Conservation (phyloP, 371 early-diverging fungal species). For the Mucor circinelloides region DNA sequence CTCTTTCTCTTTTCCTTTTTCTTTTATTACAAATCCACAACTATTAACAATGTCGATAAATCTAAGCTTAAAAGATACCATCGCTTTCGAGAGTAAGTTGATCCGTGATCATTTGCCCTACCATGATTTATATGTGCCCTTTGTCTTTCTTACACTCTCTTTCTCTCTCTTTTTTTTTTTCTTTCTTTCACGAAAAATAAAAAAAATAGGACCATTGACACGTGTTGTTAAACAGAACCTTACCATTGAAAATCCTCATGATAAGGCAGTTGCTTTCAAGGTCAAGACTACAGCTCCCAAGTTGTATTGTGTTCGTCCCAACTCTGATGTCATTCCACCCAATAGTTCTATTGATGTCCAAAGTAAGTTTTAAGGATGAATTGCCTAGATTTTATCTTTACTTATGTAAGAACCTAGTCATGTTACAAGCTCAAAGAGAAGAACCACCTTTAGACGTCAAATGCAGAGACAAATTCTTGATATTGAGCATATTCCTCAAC, state of each 20-base stretch:
- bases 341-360: conserved; percentile 63
- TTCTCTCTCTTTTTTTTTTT: too few species aligned
- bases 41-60: conserved; percentile 22
- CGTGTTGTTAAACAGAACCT: conserved; percentile 55
- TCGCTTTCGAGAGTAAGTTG: conserved; percentile 28
- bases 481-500: conserved; percentile 54
- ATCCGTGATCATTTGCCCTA: background rate
- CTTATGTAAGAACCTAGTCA: conserved; percentile 42
- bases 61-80: conserved; percentile 13
- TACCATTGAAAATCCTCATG: conserved; percentile 59
- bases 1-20: background rate
- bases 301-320: conserved; percentile 90
- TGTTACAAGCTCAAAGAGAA: conserved; percentile 76
- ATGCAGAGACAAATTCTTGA: conserved; percentile 87
- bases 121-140: background rate
- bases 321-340: conserved; percentile 76
- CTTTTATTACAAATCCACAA: background rate
- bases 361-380: conserved; percentile 42
- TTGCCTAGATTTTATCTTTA: background rate
- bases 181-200: background rate
- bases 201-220: conserved; percentile 67
- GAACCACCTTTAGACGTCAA: conserved; percentile 69
- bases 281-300: conserved; percentile 94
- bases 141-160: background rate
- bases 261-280: conserved; percentile 76